phyloP scores from a whole-genome alignment of 176 grass and related monocot species.

The Bothriochloa decipiens region DNA sequence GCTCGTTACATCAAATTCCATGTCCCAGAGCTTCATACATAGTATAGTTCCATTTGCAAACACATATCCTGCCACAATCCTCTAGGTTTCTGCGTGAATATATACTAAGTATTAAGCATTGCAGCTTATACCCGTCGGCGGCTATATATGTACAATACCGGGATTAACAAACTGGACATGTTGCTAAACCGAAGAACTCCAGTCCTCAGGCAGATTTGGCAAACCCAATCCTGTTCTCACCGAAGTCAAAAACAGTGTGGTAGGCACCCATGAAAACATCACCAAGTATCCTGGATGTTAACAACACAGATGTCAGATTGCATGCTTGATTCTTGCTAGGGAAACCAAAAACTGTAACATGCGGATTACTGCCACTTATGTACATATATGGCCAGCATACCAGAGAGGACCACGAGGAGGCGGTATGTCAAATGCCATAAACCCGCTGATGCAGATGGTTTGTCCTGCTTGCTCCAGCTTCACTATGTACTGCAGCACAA shows the following conservation, averaged over 20 bases:
- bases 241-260: conserved; percentile 91
- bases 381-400: conserved; percentile 37
- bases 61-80: background rate
- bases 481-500: conserved; percentile 69
- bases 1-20: background rate
- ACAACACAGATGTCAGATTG: background rate
- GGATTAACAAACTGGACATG: conserved; percentile 1
- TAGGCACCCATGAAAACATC: conserved; percentile 99
- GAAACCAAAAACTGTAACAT: background rate
- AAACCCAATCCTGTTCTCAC: conserved; percentile 76
- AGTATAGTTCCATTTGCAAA: background rate
- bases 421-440: conserved; percentile 82
- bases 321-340: background rate
- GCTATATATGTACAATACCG: conserved; percentile 22
- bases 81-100: background rate
- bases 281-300: conserved; percentile 78
- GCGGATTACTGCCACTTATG: background rate
- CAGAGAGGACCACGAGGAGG: conserved; percentile 79
- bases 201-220: conserved; percentile 61
- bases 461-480: conserved; percentile 71
- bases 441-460: conserved; percentile 81
- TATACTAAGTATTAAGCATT: background rate
- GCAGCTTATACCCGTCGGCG: background rate
- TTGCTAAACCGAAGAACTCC: background rate
- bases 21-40: conserved; percentile 7